phyloP scores from a whole-genome alignment of 306 rosid genomes.

The Prunus mira region DNA sequence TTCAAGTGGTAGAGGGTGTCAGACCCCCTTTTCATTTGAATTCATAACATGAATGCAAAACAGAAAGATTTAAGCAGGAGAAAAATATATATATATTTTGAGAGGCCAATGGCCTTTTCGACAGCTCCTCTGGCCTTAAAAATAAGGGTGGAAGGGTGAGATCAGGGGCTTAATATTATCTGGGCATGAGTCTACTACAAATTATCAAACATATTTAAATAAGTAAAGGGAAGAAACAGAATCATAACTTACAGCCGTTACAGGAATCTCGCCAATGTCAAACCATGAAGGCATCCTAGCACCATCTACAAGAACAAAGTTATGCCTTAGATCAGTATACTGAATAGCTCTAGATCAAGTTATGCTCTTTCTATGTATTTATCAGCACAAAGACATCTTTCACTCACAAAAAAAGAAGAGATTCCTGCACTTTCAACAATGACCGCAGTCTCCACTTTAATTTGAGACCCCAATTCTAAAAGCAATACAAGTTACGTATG shows the following conservation, averaged over 20 bases:
- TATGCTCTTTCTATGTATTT: background rate
- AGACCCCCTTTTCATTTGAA: background rate
- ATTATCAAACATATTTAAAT: background rate
- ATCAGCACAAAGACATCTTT: background rate
- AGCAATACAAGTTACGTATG: background rate
- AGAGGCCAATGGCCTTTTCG: background rate
- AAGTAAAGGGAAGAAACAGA: background rate
- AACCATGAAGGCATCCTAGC: conserved; percentile 86
- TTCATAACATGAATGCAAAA: background rate
- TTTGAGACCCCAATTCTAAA: background rate
- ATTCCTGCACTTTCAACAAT: background rate
- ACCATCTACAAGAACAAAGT: conserved; percentile 55
- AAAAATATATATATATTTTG: background rate
- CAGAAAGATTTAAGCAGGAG: background rate
- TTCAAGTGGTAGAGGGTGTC: background rate
- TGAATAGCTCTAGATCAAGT: background rate
- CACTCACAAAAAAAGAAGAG: background rate
- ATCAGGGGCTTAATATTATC: background rate
- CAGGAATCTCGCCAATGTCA: conserved; percentile 76
- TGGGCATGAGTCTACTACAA: background rate
- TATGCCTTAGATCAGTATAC: background rate
- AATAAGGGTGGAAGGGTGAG: background rate
- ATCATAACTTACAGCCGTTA: conserved; percentile 58
- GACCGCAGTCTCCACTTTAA: background rate
- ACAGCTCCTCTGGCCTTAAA: background rate